Base-by-base conservation (phyloP, 129 eudicot genomes). In the Chrysanthemum lavandulifolium region DNA sequence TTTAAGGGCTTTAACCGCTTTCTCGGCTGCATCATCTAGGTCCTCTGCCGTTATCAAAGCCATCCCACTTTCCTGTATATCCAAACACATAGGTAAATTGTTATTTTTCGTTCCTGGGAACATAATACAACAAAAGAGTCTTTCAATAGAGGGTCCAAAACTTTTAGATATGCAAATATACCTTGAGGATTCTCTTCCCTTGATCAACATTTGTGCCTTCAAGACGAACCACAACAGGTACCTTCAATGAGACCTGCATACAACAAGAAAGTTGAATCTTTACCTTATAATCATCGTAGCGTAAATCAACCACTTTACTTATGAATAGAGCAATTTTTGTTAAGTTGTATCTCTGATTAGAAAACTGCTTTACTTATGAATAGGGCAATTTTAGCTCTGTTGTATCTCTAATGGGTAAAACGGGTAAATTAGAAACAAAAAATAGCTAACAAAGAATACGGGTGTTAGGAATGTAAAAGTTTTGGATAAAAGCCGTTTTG, bases 151-250 rank as follows among this genome's bases (percentile, higher is more conserved):
- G 45, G 45, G 27, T 51, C n/a, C 61, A 10, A 13, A 40, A 43
- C 27, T 40, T 55, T 6, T 13, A 29, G 16, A 40, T 64, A 27
- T 12, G 50, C 60, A 13, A 51, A 57, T 43, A 70, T 78, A 89
- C 96, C 96, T 87, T 89, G 27, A 92, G 91, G 79, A 92, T 92
- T 49, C 95, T 89, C 87, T 89, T 89, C 69, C 98, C 98, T 79
- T 87, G 91, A 78, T 92, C 96, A 47, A 92, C 98, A 60, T 92
- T 92, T 69, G 98, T 89, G 55, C 98, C 98, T 86, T 92, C 98
- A 68, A 92, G 96, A 59, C 96, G 96, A 75, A 92, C 98, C 6
- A 92, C 82, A 5, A 92, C 95, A 3, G 98, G 98, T 56, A 94
- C 98, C 84, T 94, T 89, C 78, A 94, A 79, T 31, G 86, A 74